Conservation (phyloP, 106 monocot species). For the Dendrobium chrysotoxum region DNA sequence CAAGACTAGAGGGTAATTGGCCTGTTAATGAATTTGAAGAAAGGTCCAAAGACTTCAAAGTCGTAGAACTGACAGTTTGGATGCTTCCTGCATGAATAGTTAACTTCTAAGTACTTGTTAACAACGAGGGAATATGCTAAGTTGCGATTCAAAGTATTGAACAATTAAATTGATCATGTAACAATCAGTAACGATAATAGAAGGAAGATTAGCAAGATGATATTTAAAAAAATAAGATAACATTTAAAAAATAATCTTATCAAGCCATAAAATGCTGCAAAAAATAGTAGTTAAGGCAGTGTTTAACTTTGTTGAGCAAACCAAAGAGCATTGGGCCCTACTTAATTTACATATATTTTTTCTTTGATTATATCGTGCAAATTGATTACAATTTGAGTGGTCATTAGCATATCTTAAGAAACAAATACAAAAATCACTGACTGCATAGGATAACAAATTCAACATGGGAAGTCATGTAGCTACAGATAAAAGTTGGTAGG, state of each 20-base stretch:
- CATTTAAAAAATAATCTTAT: neutral
- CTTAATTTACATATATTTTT: neutral
- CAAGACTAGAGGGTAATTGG: constrained; percentile 44
- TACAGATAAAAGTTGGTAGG: neutral
- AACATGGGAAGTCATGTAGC: neutral
- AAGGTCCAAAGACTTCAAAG: constrained; percentile 64
- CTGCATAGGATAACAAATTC: neutral
- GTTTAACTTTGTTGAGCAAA: neutral
- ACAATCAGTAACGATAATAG: neutral
- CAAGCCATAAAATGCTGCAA: too few species aligned
- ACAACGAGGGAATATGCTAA: neutral
- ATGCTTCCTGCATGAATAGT: constrained; percentile 46
- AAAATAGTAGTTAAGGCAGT: neutral
- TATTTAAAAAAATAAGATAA: neutral
- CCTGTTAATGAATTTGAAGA: constrained; percentile 79
- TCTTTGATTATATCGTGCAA: neutral
- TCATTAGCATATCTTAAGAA: neutral
- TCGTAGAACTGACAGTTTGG: constrained; percentile 53
- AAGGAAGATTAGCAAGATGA: neutral
- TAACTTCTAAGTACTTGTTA: neutral
- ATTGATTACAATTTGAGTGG: neutral
- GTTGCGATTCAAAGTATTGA: neutral
- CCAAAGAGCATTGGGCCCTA: neutral
- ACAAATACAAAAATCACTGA: neutral
- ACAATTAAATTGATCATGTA: neutral